Evolutionary conservation across 805 yeast species (phyloP), one percentile per base, ranked within the genome.

Genomic region (Isabelozyma rhagii): DNA sequence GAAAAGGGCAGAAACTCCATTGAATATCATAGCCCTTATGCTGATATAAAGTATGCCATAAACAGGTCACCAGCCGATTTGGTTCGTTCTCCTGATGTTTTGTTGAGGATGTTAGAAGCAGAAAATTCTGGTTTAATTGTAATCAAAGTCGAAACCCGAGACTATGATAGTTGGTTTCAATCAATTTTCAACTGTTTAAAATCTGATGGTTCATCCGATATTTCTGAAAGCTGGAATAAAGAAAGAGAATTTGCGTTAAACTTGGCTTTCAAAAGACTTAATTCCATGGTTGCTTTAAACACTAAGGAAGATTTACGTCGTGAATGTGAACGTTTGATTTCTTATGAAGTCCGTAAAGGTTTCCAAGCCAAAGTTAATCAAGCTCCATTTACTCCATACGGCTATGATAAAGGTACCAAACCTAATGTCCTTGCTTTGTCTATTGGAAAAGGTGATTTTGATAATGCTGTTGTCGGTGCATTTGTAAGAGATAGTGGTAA

Each of bases 81-180:
- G 60, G 78, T 81, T 6, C 74, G 74, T 39, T 77, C 82, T 49
- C 98, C 99, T 1, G 96, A 90, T 58, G 71, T 87, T 40, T 89
- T 87, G 57, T 74, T 94, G 60, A 81, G 96, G 60, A 94, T 94
- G 96, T 69, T 92, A 45, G 92, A 87, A 61, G 99, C 98, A 2
- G 99, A 94, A 64, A 67, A 83, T 5, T 77, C 82, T 55, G 96
- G 96, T 31, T 78, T 88, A 50, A 78, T 89, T 43, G 81, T 77
- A 45, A 78, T 91, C 18, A 80, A 85, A 41, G 79, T 92, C 38
- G 80, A 72, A 50, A 69, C 79, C 56, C 73, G 82, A 57, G 74
- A 71, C 51, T 69, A 61, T 51, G 67, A 67, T 41, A 66, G 59
- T 51, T 74, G 78, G 77, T 72, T 68, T 52, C 71, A 68, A 47